Evolutionary conservation across 75 land plant species (phyloP), one percentile per base, ranked within the genome.

Genomic region (Pseudotsuga menziesii): DNA sequence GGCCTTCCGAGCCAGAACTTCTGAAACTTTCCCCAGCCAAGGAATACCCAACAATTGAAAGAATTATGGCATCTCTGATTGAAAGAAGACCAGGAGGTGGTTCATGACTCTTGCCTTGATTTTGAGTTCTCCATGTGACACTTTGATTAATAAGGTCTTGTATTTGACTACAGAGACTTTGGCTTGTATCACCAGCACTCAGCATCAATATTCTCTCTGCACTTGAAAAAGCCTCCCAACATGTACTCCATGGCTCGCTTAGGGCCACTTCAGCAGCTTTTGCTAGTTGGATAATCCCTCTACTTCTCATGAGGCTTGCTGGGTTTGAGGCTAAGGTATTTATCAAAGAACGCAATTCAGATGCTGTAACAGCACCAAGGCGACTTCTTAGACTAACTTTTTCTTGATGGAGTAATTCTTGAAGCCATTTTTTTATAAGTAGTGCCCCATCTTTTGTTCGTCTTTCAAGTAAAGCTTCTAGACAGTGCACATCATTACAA

Each of bases 211-310:
- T 90, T 54, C 81, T 92, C 84, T 96, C 95, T 57, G 99, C 98
- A 85, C 93, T 94, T 32, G 80, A 83, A 79, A 94, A 89, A 69
- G 93, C 98, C 80, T 94, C 95, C 98, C 99, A 96, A 26, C 82
- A 74, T 54, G 93, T 76, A 79, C 81, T 63, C 12, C 83, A 62
- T 23, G 72, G 76, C 73, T 90, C 88, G 61, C 84, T 83, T 23
- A 89, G 75, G 19, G 90, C 90, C 39, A 76, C 71, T 55, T 86
- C 79, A 72, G 88, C 81, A 57, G 93, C 95, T n/a, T 86, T 72
- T 75, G 91, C 96, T 77, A 96, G 72, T 81, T 96, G 91, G 78
- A 96, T 85, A 58, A 96, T 83, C 72, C 91, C 91, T 82, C 78
- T 89, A 75, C 92, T 93, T 73, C 83, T 87, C 32, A 94, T 13